Conservation (phyloP, 495 filamentous ascomycete species). For the Rhizodiscina lignyota region DNA sequence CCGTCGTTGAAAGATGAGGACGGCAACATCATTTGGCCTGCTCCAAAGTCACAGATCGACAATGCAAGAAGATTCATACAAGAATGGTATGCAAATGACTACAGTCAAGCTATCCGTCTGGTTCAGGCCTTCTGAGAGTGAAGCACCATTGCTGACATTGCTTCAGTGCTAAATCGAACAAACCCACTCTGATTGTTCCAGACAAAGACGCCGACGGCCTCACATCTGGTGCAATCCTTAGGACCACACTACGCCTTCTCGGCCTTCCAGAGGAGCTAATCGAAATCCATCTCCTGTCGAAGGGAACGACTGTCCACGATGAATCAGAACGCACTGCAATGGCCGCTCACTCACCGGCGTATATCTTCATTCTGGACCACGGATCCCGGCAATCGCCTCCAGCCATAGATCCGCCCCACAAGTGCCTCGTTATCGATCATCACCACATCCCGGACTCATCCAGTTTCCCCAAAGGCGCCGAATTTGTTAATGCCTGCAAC, state of each 20-base stretch:
- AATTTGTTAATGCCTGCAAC: constrained; percentile 34
- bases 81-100: constrained; percentile 40
- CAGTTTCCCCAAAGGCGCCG: constrained; percentile 32
- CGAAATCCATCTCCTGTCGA: constrained; percentile 32
- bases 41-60: constrained; percentile 29
- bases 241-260: constrained; percentile 33
- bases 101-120: constrained; percentile 1
- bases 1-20: constrained; percentile 19
- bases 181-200: constrained; percentile 32
- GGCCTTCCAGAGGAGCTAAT: constrained; percentile 29
- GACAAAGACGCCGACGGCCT: constrained; percentile 49
- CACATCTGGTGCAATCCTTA: constrained; percentile 37
- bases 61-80: constrained; percentile 26
- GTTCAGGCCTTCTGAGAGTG: neutral
- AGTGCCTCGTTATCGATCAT: constrained; percentile 40
- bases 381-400: constrained; percentile 33
- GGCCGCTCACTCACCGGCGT: constrained; percentile 26
- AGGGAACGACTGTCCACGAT: constrained; percentile 33
- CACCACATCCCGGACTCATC: constrained; percentile 29
- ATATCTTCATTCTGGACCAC: constrained; percentile 43
- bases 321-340: constrained; percentile 29
- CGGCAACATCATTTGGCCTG: constrained; percentile 37
- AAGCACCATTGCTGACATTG: constrained; percentile 1
- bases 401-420: constrained; percentile 23
- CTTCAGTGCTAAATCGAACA: constrained; percentile 10